Evolutionary conservation across 805 yeast species (phyloP), one percentile per base, ranked within the genome.

Genomic region (Saccharomycopsis schoenii): DNA sequence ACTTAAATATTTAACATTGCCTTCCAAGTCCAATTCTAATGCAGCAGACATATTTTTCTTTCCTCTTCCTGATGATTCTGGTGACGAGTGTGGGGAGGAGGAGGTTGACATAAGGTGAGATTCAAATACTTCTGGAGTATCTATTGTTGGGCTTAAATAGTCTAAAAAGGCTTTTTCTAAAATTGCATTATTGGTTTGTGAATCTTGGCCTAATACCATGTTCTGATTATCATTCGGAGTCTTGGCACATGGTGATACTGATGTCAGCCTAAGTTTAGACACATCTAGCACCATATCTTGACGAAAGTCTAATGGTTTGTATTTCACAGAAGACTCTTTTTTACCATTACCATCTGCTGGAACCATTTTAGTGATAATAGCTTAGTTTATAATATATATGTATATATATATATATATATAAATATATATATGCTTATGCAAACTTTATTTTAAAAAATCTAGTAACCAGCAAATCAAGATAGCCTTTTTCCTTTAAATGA

Each of bases 1-100:
- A 64, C 93, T 82, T 29, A 91, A 71, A 70, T 87, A 89, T 59
- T 80, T 80, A n/a, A 94, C 84, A 40, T 79, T 82, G 37, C 97
- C 90, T 67, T 85, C 86, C 69, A 90, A 73, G 68, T 86, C 92
- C 63, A 94, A 74, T 72, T 93, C 99, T 73, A 93, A 74, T 2
- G 93, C 85, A n/a, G 86, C 83, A 12, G 89, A 85, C 1, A 89
- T 88, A 64, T 84, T 85, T 62, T 80, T 78, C 1, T 86, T 79
- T n/a, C 88, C 83, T 0, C 91, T 17, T 60, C 51, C n/a, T 21
- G 52, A 14, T 21, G 34, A n/a, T 56, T 58, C 42, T 37, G 60
- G 43, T 40, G 55, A 34, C 51, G 57, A 34, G 60, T 57, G 21
- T 51, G 54, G 42, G 29, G 55, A 2, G 55, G 39, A 10, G 56